Percentiles rank a stretch among this genome's conserved stretches.
These are phyloP conservation scores for Brassica balearica DNA, from an alignment of 441 rosid species.

Conservation along the genomic window DNA sequence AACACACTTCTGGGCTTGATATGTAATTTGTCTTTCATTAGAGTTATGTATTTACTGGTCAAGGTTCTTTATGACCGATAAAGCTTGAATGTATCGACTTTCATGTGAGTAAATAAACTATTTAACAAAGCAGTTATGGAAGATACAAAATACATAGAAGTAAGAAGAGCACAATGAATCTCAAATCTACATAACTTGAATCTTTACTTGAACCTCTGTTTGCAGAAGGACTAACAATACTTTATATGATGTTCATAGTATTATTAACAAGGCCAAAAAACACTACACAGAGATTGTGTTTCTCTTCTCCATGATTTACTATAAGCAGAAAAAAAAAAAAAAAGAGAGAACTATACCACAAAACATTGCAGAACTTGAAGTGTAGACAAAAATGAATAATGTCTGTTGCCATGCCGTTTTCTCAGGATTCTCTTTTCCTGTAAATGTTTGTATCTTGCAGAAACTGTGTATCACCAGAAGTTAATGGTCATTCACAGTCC, in stretches of 20 bases:
- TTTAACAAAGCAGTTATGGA: background rate
- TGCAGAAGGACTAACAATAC: slow-evolving; percentile 8
- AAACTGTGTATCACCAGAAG: slow-evolving; percentile 23
- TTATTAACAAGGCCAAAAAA: slow-evolving; percentile 33
- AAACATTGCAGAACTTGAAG: too few relatives aligned
- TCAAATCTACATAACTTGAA: background rate
- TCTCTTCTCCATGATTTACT: slow-evolving; percentile 5
- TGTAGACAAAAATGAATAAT: too few relatives aligned
- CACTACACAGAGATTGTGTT: slow-evolving; percentile 30
- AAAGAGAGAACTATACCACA: too few relatives aligned
- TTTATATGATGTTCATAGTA: slow-evolving; percentile 17
- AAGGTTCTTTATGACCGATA: background rate
- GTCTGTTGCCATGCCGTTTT: background rate
- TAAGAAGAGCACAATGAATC: slow-evolving; percentile 3
- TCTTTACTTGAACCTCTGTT: background rate
- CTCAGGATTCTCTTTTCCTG: slow-evolving; percentile 23
- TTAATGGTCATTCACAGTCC: slow-evolving; percentile 23
- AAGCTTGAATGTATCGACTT: background rate
- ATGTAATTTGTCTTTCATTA: background rate
- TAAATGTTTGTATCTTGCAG: slow-evolving; percentile 16
- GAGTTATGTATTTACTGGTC: slow-evolving; percentile 5
- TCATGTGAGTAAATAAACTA: background rate
- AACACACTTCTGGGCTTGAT: background rate
- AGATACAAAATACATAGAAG: background rate
- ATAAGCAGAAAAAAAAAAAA: too few relatives aligned